phyloP scores from a whole-genome alignment of 2,329 filamentous ascomycete genomes.

The Trichoderma atroviride region DNA sequence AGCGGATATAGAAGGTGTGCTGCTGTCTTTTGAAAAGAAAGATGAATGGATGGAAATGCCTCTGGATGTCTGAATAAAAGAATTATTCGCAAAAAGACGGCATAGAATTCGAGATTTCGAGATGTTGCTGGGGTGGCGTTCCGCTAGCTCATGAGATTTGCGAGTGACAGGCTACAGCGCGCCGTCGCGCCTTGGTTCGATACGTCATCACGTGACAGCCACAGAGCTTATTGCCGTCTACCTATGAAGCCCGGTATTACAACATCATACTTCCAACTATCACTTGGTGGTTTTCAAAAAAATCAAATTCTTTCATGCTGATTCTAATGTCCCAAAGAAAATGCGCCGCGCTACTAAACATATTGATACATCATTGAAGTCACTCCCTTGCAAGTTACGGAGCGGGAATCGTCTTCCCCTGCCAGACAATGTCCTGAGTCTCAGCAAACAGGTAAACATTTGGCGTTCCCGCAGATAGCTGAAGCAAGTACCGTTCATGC shows the following conservation, averaged over 20 bases:
- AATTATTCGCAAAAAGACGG: neutral
- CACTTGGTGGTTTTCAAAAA: neutral
- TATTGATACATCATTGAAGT: too few relatives aligned
- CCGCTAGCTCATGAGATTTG: neutral
- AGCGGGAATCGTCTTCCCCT: constrained; percentile 18
- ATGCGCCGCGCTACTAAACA: neutral
- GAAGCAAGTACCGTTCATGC: constrained; percentile 54
- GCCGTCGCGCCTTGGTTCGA: constrained; percentile 1
- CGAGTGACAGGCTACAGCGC: constrained; percentile 1
- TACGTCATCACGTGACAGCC: constrained; percentile 13
- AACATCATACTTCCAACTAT: neutral
- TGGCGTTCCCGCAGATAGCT: constrained; percentile 47
- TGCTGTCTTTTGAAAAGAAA: neutral
- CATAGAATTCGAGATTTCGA: neutral
- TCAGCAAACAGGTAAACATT: constrained; percentile 48
- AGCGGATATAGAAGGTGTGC: too few relatives aligned
- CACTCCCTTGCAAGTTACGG: neutral
- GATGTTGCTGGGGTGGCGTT: neutral
- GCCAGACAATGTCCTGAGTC: constrained; percentile 27
- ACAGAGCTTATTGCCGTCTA: neutral
- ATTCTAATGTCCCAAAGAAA: neutral
- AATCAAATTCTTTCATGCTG: neutral
- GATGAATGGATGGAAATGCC: too few relatives aligned
- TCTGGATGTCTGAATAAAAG: too few relatives aligned
- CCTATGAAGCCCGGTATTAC: neutral